These are phyloP conservation scores for Colletotrichum sp. DNA, from an alignment of 2,329 filamentous ascomycete species.

Conservation along the genomic window DNA sequence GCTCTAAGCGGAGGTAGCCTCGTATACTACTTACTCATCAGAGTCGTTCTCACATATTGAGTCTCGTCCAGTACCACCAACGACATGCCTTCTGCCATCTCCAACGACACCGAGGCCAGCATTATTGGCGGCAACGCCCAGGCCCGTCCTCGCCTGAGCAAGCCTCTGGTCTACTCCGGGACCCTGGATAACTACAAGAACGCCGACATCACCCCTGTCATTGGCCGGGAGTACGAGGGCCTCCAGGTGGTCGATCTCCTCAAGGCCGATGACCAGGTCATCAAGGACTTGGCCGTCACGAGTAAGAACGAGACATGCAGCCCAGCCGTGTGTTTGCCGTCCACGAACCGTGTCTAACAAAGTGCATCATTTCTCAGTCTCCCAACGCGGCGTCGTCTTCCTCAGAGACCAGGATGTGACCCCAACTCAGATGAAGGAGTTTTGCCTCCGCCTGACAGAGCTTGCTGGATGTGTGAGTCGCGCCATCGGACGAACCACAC, in stretches of 20 bases:
- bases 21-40: background rate
- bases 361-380: constrained; percentile 23
- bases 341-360: background rate
- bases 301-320: constrained; percentile 20
- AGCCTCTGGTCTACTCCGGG: constrained; percentile 44
- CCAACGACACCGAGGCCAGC: constrained; percentile 20
- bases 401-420: constrained; percentile 39
- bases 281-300: constrained; percentile 59
- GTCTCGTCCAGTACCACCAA: background rate
- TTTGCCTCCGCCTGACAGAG: constrained; percentile 37
- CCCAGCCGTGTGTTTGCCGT: background rate
- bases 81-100: constrained; percentile 38
- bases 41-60: background rate
- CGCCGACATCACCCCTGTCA: constrained; percentile 48
- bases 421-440: constrained; percentile 39
- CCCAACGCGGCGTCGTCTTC: constrained; percentile 42
- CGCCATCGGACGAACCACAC: background rate
- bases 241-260: constrained; percentile 39
- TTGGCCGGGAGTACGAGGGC: constrained; percentile 51
- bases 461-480: constrained; percentile 30
- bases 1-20: background rate
- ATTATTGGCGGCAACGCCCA: constrained; percentile 34
- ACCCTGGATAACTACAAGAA: constrained; percentile 42
- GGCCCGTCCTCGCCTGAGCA: constrained; percentile 30
- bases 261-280: constrained; percentile 45